Evolutionary conservation across 2,329 filamentous ascomycete genomes (phyloP), one percentile per base, ranked within the genome.

Genomic region (Beauveria brongniartii): DNA sequence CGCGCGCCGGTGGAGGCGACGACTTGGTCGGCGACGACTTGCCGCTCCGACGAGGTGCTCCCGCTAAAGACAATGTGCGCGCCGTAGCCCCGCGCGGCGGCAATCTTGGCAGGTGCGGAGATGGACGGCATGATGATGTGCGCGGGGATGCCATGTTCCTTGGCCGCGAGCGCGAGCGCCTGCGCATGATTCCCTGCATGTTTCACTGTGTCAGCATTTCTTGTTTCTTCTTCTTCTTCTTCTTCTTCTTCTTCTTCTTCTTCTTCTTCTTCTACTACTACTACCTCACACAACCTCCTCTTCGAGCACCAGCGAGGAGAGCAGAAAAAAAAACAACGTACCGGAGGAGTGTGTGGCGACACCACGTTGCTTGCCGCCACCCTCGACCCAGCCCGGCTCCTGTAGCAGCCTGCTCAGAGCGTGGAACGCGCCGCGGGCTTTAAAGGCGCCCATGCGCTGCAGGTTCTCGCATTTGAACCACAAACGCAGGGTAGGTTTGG

Each of bases 391-490:
- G 1, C 83, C 86, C 5, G 80, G 76, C 67, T 86, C 82, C 64
- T 72, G 73, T 70, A 88, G 85, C 69, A 96, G 74, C 61, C 89
- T 76, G 68, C 86, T 81, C 43, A 96, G 71, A 0, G 92, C 92
- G 73, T 97, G 91, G 67, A 96, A 97, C 0, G 92, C 93, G 5
- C 93, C 94, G 7, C 93, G 80, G 18, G 86, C 89, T 77, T 97
- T 97, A 79, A 97, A 97, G 1, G 93, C 93, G 56, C 93, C 94
- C 59, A 95, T 86, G 60, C 86, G 85, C 78, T 97, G 94, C 62
- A 91, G 78, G 73, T 97, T 97, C 79, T 97, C 93, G 74, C 91
- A 95, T 78, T 97, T 97, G 83, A 97, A 96, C 78, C 90, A 94
- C 57, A 97, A 80, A 14, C 85, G 80, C 44, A 96, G 77, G 55